These are phyloP conservation scores for Tetrapisispora namnaoensis DNA, from an alignment of 805 yeast species.

Conservation along the genomic window DNA sequence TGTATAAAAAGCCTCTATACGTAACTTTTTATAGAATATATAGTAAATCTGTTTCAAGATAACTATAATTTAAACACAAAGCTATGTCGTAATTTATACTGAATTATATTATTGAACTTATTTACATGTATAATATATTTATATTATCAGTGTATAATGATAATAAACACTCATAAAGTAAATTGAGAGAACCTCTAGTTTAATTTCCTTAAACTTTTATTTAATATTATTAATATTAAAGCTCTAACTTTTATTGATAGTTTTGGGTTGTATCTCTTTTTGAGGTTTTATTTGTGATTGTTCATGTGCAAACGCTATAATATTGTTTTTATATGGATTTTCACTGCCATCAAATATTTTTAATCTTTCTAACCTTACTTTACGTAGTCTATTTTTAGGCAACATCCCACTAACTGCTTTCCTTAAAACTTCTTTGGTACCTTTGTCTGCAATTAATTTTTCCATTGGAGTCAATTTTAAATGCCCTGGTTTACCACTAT, in stretches of 20 bases:
- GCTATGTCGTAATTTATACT: too few relatives aligned
- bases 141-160: too few relatives aligned
- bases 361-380: slow-evolving; percentile 69
- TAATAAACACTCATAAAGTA: too few relatives aligned
- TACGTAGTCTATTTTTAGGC: slow-evolving; percentile 81
- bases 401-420: slow-evolving; percentile 94
- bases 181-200: too few relatives aligned
- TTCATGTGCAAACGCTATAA: slow-evolving; percentile 80
- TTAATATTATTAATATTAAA: too few relatives aligned
- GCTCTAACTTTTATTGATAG: not conserved
- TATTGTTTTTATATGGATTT: slow-evolving; percentile 75
- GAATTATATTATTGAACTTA: too few relatives aligned
- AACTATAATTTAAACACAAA: too few relatives aligned
- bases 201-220: too few relatives aligned
- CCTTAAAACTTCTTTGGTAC: slow-evolving; percentile 74
- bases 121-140: too few relatives aligned
- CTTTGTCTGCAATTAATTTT: slow-evolving; percentile 62
- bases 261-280: not conserved
- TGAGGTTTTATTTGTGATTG: slow-evolving; percentile 23
- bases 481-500: slow-evolving; percentile 83
- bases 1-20: too few relatives aligned
- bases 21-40: too few relatives aligned
- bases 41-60: too few relatives aligned
- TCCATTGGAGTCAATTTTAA: slow-evolving; percentile 77
- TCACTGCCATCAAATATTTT: slow-evolving; percentile 82